Percentiles rank a stretch among this genome's conserved stretches.
Evolutionary conservation across 805 yeast genomes (phyloP).

Genomic region (Wickerhamiella parazyma): DNA sequence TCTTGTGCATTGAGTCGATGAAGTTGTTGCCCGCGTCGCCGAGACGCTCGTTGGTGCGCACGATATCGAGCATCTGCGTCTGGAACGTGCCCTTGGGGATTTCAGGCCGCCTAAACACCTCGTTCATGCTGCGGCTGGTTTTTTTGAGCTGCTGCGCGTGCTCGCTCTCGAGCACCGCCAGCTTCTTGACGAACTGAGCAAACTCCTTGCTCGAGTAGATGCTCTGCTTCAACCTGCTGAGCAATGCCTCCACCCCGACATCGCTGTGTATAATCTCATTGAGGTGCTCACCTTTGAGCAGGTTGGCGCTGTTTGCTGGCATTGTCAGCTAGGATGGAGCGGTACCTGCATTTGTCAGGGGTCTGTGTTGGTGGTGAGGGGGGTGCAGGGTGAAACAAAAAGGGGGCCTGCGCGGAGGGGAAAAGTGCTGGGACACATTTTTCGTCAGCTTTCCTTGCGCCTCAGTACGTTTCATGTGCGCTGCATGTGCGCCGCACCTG

Average conservation of each 20-base stretch:
- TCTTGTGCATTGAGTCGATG: conserved; percentile 64
- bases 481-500: no score
- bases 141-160: conserved; percentile 62
- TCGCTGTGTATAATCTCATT: conserved; percentile 26
- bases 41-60: conserved; percentile 66
- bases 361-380: no score
- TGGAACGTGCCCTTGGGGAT: conserved; percentile 55
- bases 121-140: conserved; percentile 44
- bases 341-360: neutral
- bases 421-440: no score
- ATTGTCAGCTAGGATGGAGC: neutral
- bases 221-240: conserved; percentile 64
- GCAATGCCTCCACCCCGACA: conserved; percentile 57
- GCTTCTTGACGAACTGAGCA: conserved; percentile 61
- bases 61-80: conserved; percentile 48
- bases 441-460: no score
- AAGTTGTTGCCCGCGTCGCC: conserved; percentile 60
- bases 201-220: conserved; percentile 76
- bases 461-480: no score
- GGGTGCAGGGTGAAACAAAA: no score
- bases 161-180: conserved; percentile 65
- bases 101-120: conserved; percentile 33
- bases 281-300: conserved; percentile 26
- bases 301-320: conserved; percentile 19
- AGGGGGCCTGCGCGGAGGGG: no score